A percentile compares a stretch with the other conserved stretches of the same genome.
Conservation (phyloP, 2,329 filamentous ascomycete genomes). For the Penicillium sp. region DNA sequence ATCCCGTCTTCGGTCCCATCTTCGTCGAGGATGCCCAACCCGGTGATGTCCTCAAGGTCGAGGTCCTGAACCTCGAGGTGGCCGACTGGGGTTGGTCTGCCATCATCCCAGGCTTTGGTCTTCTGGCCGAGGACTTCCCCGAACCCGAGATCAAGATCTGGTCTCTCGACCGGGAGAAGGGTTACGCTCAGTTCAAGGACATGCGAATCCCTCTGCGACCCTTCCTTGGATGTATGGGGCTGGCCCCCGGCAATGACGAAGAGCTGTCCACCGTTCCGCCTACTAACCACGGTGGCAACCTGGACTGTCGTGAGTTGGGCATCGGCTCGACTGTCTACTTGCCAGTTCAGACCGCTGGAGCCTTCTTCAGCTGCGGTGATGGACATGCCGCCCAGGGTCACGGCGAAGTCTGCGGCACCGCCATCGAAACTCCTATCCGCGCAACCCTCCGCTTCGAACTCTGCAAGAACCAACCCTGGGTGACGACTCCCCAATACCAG, state of each 20-base stretch:
- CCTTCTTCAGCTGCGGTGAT: conserved; percentile 55
- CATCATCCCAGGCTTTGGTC: conserved; percentile 52
- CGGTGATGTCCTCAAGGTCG: conserved; percentile 53
- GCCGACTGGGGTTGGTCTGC: conserved; percentile 54
- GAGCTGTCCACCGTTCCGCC: conserved; percentile 53
- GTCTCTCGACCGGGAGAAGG: conserved; percentile 42
- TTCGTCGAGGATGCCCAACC: conserved; percentile 50
- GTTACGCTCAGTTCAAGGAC: conserved; percentile 47
- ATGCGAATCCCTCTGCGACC: conserved; percentile 52
- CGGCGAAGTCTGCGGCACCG: conserved; percentile 57
- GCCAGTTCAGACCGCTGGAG: conserved; percentile 50
- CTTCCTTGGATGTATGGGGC: conserved; percentile 54
- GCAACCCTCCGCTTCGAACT: conserved; percentile 51
- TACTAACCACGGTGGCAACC: conserved; percentile 53
- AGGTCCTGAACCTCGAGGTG: conserved; percentile 48
- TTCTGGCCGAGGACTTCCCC: conserved; percentile 50
- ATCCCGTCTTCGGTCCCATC: conserved; percentile 54
- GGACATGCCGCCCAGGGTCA: conserved; percentile 56
- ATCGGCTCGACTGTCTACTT: conserved; percentile 50
- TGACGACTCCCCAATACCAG: conserved; percentile 50
- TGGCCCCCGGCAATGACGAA: conserved; percentile 47
- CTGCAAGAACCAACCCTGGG: conserved; percentile 47
- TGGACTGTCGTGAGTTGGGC: conserved; percentile 53
- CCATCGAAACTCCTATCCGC: conserved; percentile 54
- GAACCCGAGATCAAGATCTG: conserved; percentile 50